These are phyloP conservation scores for Xylariaceae sp. DNA, from an alignment of 2,329 filamentous ascomycete genomes.

Conservation along the genomic window DNA sequence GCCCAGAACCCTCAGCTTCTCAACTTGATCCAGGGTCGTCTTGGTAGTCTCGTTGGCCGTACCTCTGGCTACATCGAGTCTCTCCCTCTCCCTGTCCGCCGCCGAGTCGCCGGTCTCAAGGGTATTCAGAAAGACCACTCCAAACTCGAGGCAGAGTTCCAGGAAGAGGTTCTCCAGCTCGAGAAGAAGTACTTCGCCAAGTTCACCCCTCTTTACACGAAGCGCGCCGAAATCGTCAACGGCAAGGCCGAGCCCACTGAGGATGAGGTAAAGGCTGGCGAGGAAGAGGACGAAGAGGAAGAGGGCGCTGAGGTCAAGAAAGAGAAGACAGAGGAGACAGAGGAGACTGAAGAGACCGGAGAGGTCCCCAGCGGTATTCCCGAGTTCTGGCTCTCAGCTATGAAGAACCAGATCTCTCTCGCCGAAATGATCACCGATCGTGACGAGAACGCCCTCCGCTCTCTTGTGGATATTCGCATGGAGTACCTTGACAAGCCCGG, in stretches of 20 bases:
- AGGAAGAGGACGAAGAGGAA: slow-evolving; percentile 70
- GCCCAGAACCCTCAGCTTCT: slow-evolving; percentile 93
- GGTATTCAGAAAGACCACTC: slow-evolving; percentile 98
- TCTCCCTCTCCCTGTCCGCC: slow-evolving; percentile 81
- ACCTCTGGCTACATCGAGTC: slow-evolving; percentile 98
- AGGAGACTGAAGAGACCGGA: slow-evolving; percentile 48
- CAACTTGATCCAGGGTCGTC: slow-evolving; percentile 95
- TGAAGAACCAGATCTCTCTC: slow-evolving; percentile 98
- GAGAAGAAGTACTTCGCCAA: slow-evolving; percentile 99
- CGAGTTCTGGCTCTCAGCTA: slow-evolving; percentile 98
- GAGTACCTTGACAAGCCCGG: slow-evolving; percentile 98
- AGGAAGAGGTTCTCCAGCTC: slow-evolving; percentile 94
- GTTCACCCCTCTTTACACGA: slow-evolving; percentile 95
- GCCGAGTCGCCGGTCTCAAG: slow-evolving; percentile 91
- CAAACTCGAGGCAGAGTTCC: slow-evolving; percentile 96
- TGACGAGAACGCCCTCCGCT: slow-evolving; percentile 89
- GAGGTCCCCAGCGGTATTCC: slow-evolving; percentile 74
- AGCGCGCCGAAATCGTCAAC: slow-evolving; percentile 90
- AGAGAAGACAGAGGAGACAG: slow-evolving; percentile 54
- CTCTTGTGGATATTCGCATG: slow-evolving; percentile 91
- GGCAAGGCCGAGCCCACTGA: slow-evolving; percentile 81
- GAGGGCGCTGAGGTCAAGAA: slow-evolving; percentile 48
- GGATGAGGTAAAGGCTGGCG: slow-evolving; percentile 79
- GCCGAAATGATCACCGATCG: slow-evolving; percentile 98
- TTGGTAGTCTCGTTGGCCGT: slow-evolving; percentile 86